phyloP scores from a whole-genome alignment of 169 alveolate species.

The Cryptosporidium sp. region DNA sequence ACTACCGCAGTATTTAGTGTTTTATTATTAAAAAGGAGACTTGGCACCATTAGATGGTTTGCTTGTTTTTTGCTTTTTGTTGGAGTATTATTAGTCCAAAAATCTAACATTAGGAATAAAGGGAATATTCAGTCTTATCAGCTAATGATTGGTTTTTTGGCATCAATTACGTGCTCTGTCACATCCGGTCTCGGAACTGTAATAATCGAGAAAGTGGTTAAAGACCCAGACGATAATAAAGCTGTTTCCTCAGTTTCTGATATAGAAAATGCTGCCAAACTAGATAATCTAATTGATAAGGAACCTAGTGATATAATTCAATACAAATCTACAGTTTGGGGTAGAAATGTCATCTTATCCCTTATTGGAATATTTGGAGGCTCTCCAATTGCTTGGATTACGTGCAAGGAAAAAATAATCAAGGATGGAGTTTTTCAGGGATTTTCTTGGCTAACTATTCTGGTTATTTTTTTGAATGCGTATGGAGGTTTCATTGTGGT shows the following conservation, averaged over 20 bases:
- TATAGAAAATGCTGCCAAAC: background rate
- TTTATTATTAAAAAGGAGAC: constrained; percentile 20
- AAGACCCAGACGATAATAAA: background rate
- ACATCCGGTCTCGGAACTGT: constrained; percentile 73
- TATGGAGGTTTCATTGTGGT: constrained; percentile 72
- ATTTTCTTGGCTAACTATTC: constrained; percentile 16
- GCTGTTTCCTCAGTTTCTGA: background rate
- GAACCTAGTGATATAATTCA: background rate
- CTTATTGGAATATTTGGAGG: constrained; percentile 71
- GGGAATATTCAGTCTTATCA: background rate
- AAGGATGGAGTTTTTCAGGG: constrained; percentile 72
- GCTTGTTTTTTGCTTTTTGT: constrained; percentile 47
- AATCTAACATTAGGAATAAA: background rate
- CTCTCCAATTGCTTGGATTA: constrained; percentile 50
- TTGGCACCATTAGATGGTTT: constrained; percentile 51
- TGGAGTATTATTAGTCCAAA: constrained; percentile 54
- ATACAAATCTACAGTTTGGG: constrained; percentile 67
- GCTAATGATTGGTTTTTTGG: constrained; percentile 35
- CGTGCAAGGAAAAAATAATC: constrained; percentile 43
- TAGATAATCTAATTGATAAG: background rate
- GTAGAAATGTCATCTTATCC: constrained; percentile 61
- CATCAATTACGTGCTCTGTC: constrained; percentile 53
- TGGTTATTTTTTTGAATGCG: constrained; percentile 72
- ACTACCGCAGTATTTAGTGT: constrained; percentile 69
- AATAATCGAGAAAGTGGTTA: constrained; percentile 55